Evolutionary conservation across 345 rosid species (phyloP).

Genomic region (Acer saccharum): DNA sequence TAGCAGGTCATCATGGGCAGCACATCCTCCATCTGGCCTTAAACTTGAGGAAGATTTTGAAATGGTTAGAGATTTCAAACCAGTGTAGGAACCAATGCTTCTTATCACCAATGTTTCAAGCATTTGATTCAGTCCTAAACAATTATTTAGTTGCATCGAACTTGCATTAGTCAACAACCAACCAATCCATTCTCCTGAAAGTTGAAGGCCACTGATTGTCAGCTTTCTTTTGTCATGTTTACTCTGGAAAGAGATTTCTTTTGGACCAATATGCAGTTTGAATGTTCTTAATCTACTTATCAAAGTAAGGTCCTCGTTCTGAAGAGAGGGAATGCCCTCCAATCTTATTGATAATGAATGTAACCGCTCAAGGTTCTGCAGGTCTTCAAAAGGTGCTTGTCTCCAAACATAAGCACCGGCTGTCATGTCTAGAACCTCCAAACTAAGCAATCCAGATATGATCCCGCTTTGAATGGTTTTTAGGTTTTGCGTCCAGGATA

Average conservation of each 20-base stretch:
- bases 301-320: slow-evolving; percentile 22
- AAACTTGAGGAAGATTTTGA: too few species aligned
- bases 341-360: slow-evolving; percentile 26
- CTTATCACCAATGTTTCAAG: slow-evolving; percentile 28
- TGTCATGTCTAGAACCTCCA: slow-evolving; percentile 51
- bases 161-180: slow-evolving; percentile 28
- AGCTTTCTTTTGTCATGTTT: slow-evolving; percentile 6
- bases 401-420: slow-evolving; percentile 38
- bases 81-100: slow-evolving; percentile 5
- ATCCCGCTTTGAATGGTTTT: slow-evolving; percentile 29
- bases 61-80: too few species aligned
- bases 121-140: slow-evolving; percentile 28
- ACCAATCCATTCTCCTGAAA: not conserved
- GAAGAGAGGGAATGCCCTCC: slow-evolving; percentile 22
- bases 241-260: too few species aligned
- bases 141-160: slow-evolving; percentile 25
- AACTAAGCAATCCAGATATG: slow-evolving; percentile 27
- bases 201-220: slow-evolving; percentile 10
- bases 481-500: slow-evolving; percentile 39
- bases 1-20: too few species aligned
- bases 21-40: too few species aligned
- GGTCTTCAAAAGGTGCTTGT: slow-evolving; percentile 32
- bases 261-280: too few species aligned
- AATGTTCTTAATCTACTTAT: slow-evolving; percentile 13
- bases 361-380: slow-evolving; percentile 22